Conservation (phyloP, 1,284 basidiomycete species). For the Xerocomus amazonicus region DNA sequence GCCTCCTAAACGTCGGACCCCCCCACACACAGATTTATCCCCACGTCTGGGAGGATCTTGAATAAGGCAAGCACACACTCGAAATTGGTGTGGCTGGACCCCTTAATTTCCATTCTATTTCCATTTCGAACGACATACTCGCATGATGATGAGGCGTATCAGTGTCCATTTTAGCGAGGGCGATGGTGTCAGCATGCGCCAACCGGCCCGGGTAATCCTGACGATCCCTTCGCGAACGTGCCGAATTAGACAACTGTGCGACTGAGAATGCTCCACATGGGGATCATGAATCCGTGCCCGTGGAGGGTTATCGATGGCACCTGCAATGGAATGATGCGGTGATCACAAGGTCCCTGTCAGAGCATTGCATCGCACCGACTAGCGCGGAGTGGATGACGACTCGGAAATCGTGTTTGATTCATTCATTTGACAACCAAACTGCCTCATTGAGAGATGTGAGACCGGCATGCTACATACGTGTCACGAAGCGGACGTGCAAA, state of each 20-base stretch:
- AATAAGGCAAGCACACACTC: slow-evolving; percentile 5
- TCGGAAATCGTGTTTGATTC: slow-evolving; percentile 17
- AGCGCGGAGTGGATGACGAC: slow-evolving; percentile 16
- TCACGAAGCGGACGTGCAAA: slow-evolving; percentile 20
- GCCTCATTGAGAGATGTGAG: slow-evolving; percentile 23
- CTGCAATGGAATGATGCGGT: slow-evolving; percentile 11
- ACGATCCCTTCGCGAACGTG: slow-evolving; percentile 34
- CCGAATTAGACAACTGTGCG: slow-evolving; percentile 17
- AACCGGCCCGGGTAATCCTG: slow-evolving; percentile 33
- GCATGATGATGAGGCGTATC: slow-evolving; percentile 25
- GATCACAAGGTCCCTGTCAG: slow-evolving; percentile 20
- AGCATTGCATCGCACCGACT: slow-evolving; percentile 23
- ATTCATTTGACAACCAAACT: slow-evolving; percentile 20
- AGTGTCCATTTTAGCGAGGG: slow-evolving; percentile 10
- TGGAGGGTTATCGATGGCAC: slow-evolving; percentile 24
- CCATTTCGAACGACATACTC: slow-evolving; percentile 17
- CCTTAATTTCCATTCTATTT: slow-evolving; percentile 18
- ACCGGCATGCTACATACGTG: slow-evolving; percentile 17
- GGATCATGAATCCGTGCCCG: slow-evolving; percentile 26
- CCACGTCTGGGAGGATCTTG: slow-evolving; percentile 20
- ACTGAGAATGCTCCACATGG: slow-evolving; percentile 21
- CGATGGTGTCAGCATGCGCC: slow-evolving; percentile 29
- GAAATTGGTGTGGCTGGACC: slow-evolving; percentile 2
- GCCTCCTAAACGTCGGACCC: slow-evolving; percentile 21
- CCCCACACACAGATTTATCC: slow-evolving; percentile 13